Conservation (phyloP, 108 stramenopile species). For the Skeletonema menzelii region DNA sequence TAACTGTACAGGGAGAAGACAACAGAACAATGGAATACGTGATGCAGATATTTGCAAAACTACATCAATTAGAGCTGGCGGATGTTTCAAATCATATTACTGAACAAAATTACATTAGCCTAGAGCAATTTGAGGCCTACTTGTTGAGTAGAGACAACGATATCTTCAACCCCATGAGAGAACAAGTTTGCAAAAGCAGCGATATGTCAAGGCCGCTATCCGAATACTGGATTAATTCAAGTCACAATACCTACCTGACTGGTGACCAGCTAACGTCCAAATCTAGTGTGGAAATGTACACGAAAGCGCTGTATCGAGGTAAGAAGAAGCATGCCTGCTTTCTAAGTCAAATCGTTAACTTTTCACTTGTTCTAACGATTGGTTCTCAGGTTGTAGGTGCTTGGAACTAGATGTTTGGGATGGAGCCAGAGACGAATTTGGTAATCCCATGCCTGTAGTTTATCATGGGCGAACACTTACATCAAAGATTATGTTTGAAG, state of each 20-base stretch:
- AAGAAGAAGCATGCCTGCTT: not conserved
- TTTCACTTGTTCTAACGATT: not conserved
- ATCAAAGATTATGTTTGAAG: slow-evolving; percentile 88
- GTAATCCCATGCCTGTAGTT: slow-evolving; percentile 73
- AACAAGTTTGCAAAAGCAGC: slow-evolving; percentile 31
- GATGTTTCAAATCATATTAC: slow-evolving; percentile 54
- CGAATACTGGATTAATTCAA: slow-evolving; percentile 92
- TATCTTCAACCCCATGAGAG: slow-evolving; percentile 65
- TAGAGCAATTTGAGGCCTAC: slow-evolving; percentile 69
- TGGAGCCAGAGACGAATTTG: slow-evolving; percentile 55
- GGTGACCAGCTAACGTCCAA: slow-evolving; percentile 90
- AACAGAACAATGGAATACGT: slow-evolving; percentile 54
- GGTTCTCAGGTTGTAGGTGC: slow-evolving; percentile 73
- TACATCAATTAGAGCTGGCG: slow-evolving; percentile 64
- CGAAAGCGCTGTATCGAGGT: slow-evolving; percentile 74
- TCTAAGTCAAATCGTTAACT: not conserved
- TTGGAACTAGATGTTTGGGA: slow-evolving; percentile 98
- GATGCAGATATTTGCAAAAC: slow-evolving; percentile 38
- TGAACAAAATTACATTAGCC: slow-evolving; percentile 53
- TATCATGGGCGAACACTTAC: slow-evolving; percentile 96
- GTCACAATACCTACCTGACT: slow-evolving; percentile 96
- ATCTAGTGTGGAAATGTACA: slow-evolving; percentile 85
- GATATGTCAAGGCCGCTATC: slow-evolving; percentile 79
- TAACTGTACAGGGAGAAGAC: slow-evolving; percentile 55
- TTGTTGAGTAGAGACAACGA: slow-evolving; percentile 65